Base-by-base conservation (phyloP, 192 early-diverging fungal genomes). In the Piromyces finnis region DNA sequence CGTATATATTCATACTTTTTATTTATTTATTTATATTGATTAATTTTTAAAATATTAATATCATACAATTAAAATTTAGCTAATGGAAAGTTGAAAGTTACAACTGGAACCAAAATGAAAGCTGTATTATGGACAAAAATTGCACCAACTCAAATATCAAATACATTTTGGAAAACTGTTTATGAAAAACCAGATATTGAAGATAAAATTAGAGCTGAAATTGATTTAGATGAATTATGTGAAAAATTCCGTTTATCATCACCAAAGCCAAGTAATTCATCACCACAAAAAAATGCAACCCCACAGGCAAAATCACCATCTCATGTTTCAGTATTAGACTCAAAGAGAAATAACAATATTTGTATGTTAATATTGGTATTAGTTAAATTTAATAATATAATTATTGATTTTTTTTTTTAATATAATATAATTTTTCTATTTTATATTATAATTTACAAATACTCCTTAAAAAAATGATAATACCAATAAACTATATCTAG, bases 161-260 rank as follows among this genome's bases (percentile, higher is more conserved):
- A 77, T 29, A 85, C 83, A 18, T 28, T 84, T 17, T 84, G 84
- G 84, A 84, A 85, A 78, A 28, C n/a, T 3, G 26, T 84, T 68
- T 77, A 37, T 29, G 84, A 86, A n/a, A 83, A 82, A n/a, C 28
- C n/a, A 16, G 78, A 83, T 51, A 84, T n/a, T 29, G 84, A 84
- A 77, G 84, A 84, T 68, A 79, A 29, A n/a, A 29, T 85, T 29
- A 27, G 84, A 18, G 26, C 29, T 13, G 84, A 84, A 29, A 84
- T 84, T 28, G 84, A 84, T 82, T 27, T 84, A 17, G 85, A 82
- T 0, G 85, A 89, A 78, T 89, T 89, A 81, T 87, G 88, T 78
- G 86, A 88, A 5, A 81, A 88, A 29, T 89, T 89, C 82, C 80
- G 81, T 26, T 68, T 82, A 86, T n/a, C 51, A 7, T 68, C 51